Percentiles rank a stretch among this genome's conserved stretches.
Conservation (phyloP, 2,329 filamentous ascomycete genomes). For the Exutisphaerella laricina region DNA sequence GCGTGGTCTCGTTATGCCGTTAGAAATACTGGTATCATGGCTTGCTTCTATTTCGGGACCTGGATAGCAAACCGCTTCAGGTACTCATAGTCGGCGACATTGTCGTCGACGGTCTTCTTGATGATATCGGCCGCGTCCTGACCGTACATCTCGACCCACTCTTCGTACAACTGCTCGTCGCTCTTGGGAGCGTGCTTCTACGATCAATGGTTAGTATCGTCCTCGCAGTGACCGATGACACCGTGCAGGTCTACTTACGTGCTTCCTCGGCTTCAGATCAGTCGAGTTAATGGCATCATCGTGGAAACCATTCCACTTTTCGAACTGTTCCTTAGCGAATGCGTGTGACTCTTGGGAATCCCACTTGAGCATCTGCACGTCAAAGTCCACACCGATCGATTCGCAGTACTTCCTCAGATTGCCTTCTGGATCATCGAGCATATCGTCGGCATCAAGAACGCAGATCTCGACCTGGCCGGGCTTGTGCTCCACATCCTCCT, state of each 20-base stretch:
- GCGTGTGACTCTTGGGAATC: slow-evolving; percentile 65
- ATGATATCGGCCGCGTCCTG: slow-evolving; percentile 65
- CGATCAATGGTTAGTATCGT: slow-evolving; percentile 6
- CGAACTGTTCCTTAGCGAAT: slow-evolving; percentile 69
- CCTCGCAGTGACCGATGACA: too few relatives aligned
- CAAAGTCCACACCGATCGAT: slow-evolving; percentile 71
- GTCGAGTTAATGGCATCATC: slow-evolving; percentile 86
- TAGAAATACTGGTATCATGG: background rate
- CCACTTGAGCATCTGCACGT: slow-evolving; percentile 77
- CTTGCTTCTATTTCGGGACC: slow-evolving; percentile 6
- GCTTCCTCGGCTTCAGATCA: slow-evolving; percentile 63
- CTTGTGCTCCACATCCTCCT: slow-evolving; percentile 28
- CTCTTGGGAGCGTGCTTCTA: slow-evolving; percentile 58
- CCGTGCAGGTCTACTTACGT: slow-evolving; percentile 42
- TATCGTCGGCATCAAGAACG: slow-evolving; percentile 87
- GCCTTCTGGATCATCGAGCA: slow-evolving; percentile 75
- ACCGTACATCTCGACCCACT: slow-evolving; percentile 72
- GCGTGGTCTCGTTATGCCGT: background rate
- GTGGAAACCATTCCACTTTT: slow-evolving; percentile 97
- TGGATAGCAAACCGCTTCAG: slow-evolving; percentile 70
- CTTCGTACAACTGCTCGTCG: slow-evolving; percentile 60
- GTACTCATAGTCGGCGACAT: slow-evolving; percentile 71
- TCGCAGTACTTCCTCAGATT: slow-evolving; percentile 76
- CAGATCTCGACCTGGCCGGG: slow-evolving; percentile 59
- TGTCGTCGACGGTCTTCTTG: slow-evolving; percentile 63